Evolutionary conservation across 108 stramenopile species (phyloP), one percentile per base, ranked within the genome.

Genomic region (Bacterosira constricta): DNA sequence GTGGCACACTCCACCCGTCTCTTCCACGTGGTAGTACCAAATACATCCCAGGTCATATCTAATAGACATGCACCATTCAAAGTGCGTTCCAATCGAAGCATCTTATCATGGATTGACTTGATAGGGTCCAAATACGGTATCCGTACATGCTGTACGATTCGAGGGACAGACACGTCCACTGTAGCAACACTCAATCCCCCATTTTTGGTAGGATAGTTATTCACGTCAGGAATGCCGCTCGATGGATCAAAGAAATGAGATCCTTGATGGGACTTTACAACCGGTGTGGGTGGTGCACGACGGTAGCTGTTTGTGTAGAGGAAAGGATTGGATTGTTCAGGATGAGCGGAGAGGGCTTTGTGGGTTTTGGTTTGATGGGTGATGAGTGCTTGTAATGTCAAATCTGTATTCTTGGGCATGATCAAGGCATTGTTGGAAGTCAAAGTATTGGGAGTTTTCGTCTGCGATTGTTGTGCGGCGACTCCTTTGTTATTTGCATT

Each of bases 41-140:
- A 59, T 11, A 31, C 41, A 23, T 75, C 85, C 92, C 92, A 93
- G 25, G 62, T 60, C 35, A 66, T 50, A 54, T 83, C 62, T 18
- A 90, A 47, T 44, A 93, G 69, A n/a, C 73, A 85, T 9, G 85
- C 74, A 31, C 73, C 75, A 10, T 68, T 51, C 13, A 93, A 59
- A 10, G 58, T 44, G 8, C 30, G 35, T 42, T 87, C 92, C 27
- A 90, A 54, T 44, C 51, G 60, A 13, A 80, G 38, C 75, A 90
- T 79, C 55, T 85, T 83, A 25, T 71, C 81, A 35, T 67, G 73
- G 37, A 90, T 44, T 11, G 87, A 49, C 44, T 84, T 61, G 31
- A 77, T 79, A 13, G 84, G 84, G 64, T 89, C 78, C 15, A 75
- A 81, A 25, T 66, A 68, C 2, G 66, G 61, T 29, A 80, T 20